These are phyloP conservation scores for Colletotrichum sojae DNA, from an alignment of 2,329 filamentous ascomycete genomes.

Conservation along the genomic window DNA sequence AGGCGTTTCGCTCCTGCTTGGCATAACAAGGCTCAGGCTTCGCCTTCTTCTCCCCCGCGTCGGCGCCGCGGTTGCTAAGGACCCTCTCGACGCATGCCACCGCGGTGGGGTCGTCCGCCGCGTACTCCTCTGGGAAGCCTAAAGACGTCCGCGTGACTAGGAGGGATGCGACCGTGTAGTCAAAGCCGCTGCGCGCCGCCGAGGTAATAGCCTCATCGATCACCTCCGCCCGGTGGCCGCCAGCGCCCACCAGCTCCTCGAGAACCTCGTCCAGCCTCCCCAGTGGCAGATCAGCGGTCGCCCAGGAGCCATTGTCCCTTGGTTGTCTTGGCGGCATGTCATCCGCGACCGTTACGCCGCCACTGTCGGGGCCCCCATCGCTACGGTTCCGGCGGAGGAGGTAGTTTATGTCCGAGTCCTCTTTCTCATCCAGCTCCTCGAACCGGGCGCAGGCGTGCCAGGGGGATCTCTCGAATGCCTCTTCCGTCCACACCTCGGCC, in stretches of 20 bases:
- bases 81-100: conserved; percentile 18
- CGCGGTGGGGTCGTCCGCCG: background rate
- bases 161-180: conserved; percentile 6
- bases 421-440: background rate
- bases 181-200: background rate
- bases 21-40: background rate
- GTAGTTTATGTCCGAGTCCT: too few species aligned
- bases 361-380: background rate
- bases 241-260: conserved; percentile 39
- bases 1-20: background rate
- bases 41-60: background rate
- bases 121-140: background rate
- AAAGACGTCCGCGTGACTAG: background rate
- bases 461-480: conserved; percentile 1
- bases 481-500: conserved; percentile 34
- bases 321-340: background rate
- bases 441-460: conserved; percentile 21
- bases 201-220: conserved; percentile 11
- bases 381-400: background rate
- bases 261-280: conserved; percentile 45
- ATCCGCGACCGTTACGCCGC: background rate
- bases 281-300: conserved; percentile 42
- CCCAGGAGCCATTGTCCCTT: background rate
- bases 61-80: too few species aligned
- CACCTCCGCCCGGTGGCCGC: conserved; percentile 6